Evolutionary conservation across 768 basidiomycete species (phyloP), one percentile per base, ranked within the genome.

Genomic region (Gymnopilus junonius): DNA sequence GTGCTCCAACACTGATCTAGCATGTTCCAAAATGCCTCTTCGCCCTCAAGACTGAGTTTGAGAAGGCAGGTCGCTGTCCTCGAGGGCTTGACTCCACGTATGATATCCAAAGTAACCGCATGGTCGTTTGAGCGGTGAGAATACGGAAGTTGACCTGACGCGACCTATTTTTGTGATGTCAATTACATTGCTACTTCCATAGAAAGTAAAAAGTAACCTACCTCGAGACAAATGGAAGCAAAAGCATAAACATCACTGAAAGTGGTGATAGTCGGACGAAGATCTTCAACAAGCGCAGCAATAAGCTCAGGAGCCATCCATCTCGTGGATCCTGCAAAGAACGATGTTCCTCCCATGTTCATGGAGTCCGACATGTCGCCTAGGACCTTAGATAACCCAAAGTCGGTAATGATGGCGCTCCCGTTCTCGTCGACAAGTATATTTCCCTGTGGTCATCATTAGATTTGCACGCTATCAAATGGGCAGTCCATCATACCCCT

Each of bases 261-360:
- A 1, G 79, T 83, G 15, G 85, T 83, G 59, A 86, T 81, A 0
- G 79, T 77, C 11, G 83, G 83, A 3, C 75, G 67, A 0, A 63
- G 57, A 58, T 87, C 86, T 43, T 84, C 80, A 5, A 83, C 79
- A 37, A 85, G 79, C 0, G 82, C 79, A 34, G 80, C 67, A 14
- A 88, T 75, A 43, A 88, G 70, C 68, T 88, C 87, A 17, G 87
- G 87, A 0, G 87, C 87, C 83, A 85, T 83, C 81, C 83, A 85
- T 25, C 83, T 70, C 7, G 81, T 81, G 2, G 81, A 79, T 17
- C 83, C 83, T 15, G 79, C 81, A 60, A 83, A 82, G 69, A 79
- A 78, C 0, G 80, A 83, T 0, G 81, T 77, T 7, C 72, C 48
- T 32, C 31, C 75, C 25, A 72, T 71, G 48, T 73, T 77, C 59